Percentiles rank a stretch among this genome's conserved stretches.
Evolutionary conservation across 2,329 filamentous ascomycete genomes (phyloP).

Genomic region (Tothia fuscella): DNA sequence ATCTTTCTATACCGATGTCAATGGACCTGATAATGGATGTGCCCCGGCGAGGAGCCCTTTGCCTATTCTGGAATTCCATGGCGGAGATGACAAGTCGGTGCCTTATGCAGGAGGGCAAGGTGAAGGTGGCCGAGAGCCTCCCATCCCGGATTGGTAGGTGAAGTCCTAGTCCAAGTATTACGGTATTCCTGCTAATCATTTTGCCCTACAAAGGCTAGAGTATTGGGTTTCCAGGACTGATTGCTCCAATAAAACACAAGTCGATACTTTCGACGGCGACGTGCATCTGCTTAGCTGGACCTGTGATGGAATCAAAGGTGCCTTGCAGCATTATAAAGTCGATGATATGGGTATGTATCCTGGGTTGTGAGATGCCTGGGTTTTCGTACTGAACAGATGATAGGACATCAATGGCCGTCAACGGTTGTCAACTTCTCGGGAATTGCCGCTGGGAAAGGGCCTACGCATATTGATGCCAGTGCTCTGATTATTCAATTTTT

Average conservation of each 20-base stretch:
- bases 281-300: slow-evolving; percentile 35
- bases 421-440: slow-evolving; percentile 35
- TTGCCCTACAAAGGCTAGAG: background rate
- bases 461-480: slow-evolving; percentile 33
- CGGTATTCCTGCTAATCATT: background rate
- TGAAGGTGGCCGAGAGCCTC: slow-evolving; percentile 31
- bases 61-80: slow-evolving; percentile 40
- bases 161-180: background rate
- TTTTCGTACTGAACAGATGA: background rate
- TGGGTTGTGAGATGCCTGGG: background rate
- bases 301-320: slow-evolving; percentile 24
- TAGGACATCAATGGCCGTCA: slow-evolving; percentile 35
- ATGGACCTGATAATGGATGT: slow-evolving; percentile 29
- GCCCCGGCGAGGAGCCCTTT: slow-evolving; percentile 25
- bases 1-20: slow-evolving; percentile 33
- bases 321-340: slow-evolving; percentile 35
- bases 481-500: slow-evolving; percentile 36
- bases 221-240: background rate
- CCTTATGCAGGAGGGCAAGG: slow-evolving; percentile 33
- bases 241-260: slow-evolving; percentile 16
- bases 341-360: slow-evolving; percentile 29
- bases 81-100: slow-evolving; percentile 36
- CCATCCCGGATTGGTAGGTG: slow-evolving; percentile 32
- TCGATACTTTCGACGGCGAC: slow-evolving; percentile 26
- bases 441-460: slow-evolving; percentile 27